Percentiles rank a stretch among this genome's conserved stretches.
phyloP scores from a whole-genome alignment of 2,329 filamentous ascomycete genomes.

The Xylariaceae sp. region DNA sequence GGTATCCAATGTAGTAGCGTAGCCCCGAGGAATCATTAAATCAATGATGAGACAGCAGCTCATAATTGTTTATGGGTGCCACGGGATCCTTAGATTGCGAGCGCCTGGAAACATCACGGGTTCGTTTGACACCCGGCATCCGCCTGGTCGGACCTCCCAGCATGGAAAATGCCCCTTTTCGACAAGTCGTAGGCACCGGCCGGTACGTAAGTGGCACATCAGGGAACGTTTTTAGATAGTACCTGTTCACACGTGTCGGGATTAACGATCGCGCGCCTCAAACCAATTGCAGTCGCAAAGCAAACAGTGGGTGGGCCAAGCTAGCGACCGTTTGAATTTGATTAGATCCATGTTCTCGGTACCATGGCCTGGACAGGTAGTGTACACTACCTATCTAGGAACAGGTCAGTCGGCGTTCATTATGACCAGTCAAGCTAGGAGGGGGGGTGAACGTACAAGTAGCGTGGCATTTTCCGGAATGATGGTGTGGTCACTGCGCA shows the following conservation, averaged over 20 bases:
- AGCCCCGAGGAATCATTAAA: too few species aligned
- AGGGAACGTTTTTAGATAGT: too few species aligned
- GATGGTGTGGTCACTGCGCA: slow-evolving; percentile 10
- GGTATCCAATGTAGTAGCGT: background rate
- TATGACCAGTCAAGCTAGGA: background rate
- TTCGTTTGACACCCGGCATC: background rate
- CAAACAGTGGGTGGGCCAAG: background rate
- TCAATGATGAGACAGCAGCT: background rate
- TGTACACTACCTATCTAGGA: background rate
- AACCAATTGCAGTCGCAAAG: background rate
- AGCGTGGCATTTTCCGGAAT: background rate
- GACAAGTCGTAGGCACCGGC: background rate
- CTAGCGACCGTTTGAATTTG: background rate
- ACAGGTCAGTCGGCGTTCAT: background rate
- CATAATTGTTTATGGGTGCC: background rate
- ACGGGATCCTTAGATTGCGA: background rate
- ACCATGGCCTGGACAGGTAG: background rate
- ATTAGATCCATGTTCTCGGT: background rate
- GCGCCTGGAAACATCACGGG: background rate
- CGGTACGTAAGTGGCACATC: too few species aligned
- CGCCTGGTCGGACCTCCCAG: background rate
- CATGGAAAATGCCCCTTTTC: background rate
- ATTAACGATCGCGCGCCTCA: background rate
- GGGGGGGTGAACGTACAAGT: background rate
- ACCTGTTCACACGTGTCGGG: too few species aligned